These are phyloP conservation scores for Shiraia sp. DNA, from an alignment of 2,329 filamentous ascomycete species.

Conservation along the genomic window DNA sequence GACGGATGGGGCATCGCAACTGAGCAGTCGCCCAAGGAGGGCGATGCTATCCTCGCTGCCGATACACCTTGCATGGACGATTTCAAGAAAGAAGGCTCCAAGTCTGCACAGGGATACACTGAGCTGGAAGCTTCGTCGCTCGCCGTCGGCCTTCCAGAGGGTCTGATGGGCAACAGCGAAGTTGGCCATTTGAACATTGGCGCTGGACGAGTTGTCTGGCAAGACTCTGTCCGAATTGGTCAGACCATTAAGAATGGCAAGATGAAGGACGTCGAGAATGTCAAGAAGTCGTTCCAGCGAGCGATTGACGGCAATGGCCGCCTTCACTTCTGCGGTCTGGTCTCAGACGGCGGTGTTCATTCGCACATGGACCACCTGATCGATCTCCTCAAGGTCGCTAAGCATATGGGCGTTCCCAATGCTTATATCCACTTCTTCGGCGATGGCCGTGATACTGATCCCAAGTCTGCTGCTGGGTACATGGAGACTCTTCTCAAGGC, in stretches of 20 bases:
- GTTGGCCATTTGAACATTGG: slow-evolving; percentile 99
- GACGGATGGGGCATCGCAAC: slow-evolving; percentile 95
- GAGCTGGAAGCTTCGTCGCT: slow-evolving; percentile 95
- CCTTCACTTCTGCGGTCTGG: slow-evolving; percentile 86
- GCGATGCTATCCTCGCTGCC: slow-evolving; percentile 93
- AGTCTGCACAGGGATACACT: slow-evolving; percentile 80
- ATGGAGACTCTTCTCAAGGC: slow-evolving; percentile 83
- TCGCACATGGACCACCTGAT: slow-evolving; percentile 94
- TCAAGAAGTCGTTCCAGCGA: slow-evolving; percentile 75
- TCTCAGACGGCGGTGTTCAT: slow-evolving; percentile 96
- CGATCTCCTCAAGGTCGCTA: slow-evolving; percentile 84
- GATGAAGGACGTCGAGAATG: slow-evolving; percentile 73
- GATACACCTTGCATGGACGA: slow-evolving; percentile 94
- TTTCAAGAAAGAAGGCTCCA: slow-evolving; percentile 68
- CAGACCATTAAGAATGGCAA: slow-evolving; percentile 85
- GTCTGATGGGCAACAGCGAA: slow-evolving; percentile 98
- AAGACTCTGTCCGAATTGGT: slow-evolving; percentile 92
- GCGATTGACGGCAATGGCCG: slow-evolving; percentile 89
- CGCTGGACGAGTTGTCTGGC: slow-evolving; percentile 96
- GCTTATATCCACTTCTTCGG: slow-evolving; percentile 99
- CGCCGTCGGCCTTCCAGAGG: slow-evolving; percentile 92
- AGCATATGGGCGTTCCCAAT: slow-evolving; percentile 82
- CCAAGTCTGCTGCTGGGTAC: slow-evolving; percentile 87
- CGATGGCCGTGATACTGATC: slow-evolving; percentile 96
- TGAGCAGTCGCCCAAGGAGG: slow-evolving; percentile 78